Evolutionary conservation across 495 filamentous ascomycete genomes (phyloP).

Genomic region (Trichoderma reesei): DNA sequence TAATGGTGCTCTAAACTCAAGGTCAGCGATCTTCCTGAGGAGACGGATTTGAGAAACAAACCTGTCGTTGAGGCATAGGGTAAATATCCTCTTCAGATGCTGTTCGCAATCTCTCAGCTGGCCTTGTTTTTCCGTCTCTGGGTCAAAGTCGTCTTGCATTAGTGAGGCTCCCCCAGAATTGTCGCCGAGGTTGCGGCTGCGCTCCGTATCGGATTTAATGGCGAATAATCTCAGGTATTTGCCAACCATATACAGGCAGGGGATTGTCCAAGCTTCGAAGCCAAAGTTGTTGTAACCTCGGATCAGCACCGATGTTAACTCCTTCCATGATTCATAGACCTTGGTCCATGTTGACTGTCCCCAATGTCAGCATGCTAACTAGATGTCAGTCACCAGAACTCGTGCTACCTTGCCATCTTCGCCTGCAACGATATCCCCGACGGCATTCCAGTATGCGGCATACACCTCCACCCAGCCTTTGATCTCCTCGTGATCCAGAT

Average conservation of each 20-base stretch:
- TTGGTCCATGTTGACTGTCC: constrained; percentile 52
- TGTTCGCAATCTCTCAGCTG: constrained; percentile 83
- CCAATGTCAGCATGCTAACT: neutral
- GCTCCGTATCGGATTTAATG: constrained; percentile 69
- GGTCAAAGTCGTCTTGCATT: constrained; percentile 68
- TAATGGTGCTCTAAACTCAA: constrained; percentile 54
- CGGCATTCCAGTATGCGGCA: constrained; percentile 68
- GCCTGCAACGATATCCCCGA: constrained; percentile 54
- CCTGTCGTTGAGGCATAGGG: constrained; percentile 80
- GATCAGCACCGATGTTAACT: constrained; percentile 58
- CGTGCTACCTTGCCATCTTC: constrained; percentile 35
- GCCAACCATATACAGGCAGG: constrained; percentile 74
- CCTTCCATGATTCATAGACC: constrained; percentile 80
- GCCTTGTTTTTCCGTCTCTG: constrained; percentile 60
- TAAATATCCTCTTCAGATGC: constrained; percentile 80
- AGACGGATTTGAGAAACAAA: constrained; percentile 28
- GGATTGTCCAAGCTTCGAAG: constrained; percentile 79
- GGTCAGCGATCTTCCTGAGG: no score
- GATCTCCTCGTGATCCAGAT: constrained; percentile 52
- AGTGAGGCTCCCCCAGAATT: constrained; percentile 25
- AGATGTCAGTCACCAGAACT: constrained; percentile 1
- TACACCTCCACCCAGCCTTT: constrained; percentile 78
- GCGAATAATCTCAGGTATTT: constrained; percentile 81
- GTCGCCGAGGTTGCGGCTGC: constrained; percentile 34
- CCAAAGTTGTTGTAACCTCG: constrained; percentile 59